A percentile compares a stretch with the other conserved stretches of the same genome.
Conservation (phyloP, 1,284 basidiomycete genomes). For the Phellopilus nigrolimitatus region DNA sequence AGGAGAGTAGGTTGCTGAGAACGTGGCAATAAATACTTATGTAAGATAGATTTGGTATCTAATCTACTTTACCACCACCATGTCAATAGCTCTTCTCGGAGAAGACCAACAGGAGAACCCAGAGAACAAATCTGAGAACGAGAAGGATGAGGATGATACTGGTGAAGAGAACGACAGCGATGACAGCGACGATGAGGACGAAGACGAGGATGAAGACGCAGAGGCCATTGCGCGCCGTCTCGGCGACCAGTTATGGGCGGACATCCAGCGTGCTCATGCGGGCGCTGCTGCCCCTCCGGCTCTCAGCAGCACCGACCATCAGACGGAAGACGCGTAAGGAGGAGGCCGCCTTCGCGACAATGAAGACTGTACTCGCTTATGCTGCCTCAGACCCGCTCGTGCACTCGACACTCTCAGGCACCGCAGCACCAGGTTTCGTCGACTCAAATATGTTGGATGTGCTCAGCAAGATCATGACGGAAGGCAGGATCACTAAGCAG, state of each 20-base stretch:
- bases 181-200: slow-evolving; percentile 48
- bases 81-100: background rate
- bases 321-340: slow-evolving; percentile 33
- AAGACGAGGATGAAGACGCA: slow-evolving; percentile 63
- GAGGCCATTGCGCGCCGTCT: slow-evolving; percentile 64
- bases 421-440: slow-evolving; percentile 42
- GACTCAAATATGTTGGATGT: slow-evolving; percentile 49
- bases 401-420: slow-evolving; percentile 28
- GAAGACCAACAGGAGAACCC: background rate
- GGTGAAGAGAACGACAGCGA: slow-evolving; percentile 40
- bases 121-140: background rate
- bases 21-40: too few relatives aligned
- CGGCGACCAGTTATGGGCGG: slow-evolving; percentile 67
- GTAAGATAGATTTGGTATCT: too few relatives aligned
- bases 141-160: slow-evolving; percentile 25
- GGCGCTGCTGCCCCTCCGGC: slow-evolving; percentile 22
- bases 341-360: slow-evolving; percentile 54
- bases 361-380: slow-evolving; percentile 54
- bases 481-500: slow-evolving; percentile 46
- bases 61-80: too few relatives aligned
- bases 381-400: slow-evolving; percentile 53
- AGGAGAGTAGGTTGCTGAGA: too few relatives aligned
- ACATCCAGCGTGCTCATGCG: slow-evolving; percentile 43
- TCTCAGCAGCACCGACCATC: slow-evolving; percentile 5
- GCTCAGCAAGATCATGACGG: slow-evolving; percentile 42